Evolutionary conservation across 306 rosid genomes (phyloP).

Genomic region (Begonia loranthoides): DNA sequence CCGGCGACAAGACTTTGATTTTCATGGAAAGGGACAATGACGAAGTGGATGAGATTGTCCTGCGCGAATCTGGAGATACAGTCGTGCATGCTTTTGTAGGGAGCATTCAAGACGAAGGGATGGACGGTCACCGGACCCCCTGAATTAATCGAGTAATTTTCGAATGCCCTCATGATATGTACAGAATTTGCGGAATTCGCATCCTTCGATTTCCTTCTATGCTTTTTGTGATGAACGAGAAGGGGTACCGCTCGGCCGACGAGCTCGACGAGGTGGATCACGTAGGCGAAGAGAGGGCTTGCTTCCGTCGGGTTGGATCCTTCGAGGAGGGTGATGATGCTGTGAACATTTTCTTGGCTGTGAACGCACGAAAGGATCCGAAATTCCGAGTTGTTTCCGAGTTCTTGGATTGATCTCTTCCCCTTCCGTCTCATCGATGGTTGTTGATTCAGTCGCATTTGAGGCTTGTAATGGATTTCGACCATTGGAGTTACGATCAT

Average conservation of each 20-base stretch:
- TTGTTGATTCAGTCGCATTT: constrained; percentile 11
- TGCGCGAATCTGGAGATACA: constrained; percentile 19
- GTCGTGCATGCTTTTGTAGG: constrained; percentile 43
- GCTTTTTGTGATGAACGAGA: constrained; percentile 38
- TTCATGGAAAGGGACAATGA: constrained; percentile 38
- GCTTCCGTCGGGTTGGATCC: constrained; percentile 23
- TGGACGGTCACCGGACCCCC: constrained; percentile 17
- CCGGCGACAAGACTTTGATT: neutral
- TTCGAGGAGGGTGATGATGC: constrained; percentile 32
- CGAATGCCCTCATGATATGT: constrained; percentile 39
- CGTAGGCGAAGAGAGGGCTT: constrained; percentile 22
- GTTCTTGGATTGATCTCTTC: constrained; percentile 44
- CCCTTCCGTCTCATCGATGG: neutral
- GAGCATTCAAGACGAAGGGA: constrained; percentile 30
- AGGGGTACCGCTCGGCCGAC: constrained; percentile 40
- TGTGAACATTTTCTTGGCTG: constrained; percentile 19
- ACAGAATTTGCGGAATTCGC: constrained; percentile 7
- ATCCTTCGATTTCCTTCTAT: constrained; percentile 26
- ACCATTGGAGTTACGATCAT: constrained; percentile 31
- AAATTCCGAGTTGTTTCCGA: constrained; percentile 30
- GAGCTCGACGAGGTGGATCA: constrained; percentile 37
- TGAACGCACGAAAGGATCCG: constrained; percentile 25
- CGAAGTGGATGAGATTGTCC: constrained; percentile 24
- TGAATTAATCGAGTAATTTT: constrained; percentile 29
- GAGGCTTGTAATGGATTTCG: constrained; percentile 48